Conservation (phyloP, 352 stramenopile genomes). For the Pelagophyceae sp. region DNA sequence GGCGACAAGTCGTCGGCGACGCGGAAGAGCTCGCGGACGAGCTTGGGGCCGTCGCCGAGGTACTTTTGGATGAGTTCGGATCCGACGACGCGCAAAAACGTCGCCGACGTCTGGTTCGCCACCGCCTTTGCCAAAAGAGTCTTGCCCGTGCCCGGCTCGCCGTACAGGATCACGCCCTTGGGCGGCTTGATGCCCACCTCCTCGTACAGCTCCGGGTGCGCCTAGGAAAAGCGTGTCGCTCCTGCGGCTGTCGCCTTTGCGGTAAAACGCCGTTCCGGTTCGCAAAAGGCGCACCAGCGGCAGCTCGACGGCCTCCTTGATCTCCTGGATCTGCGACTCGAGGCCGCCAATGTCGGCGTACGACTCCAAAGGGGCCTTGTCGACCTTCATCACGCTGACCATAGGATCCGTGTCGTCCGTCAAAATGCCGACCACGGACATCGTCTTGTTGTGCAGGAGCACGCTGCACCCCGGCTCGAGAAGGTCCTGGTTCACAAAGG, state of each 20-base stretch:
- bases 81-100: constrained; percentile 96
- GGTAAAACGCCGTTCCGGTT: no score
- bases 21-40: constrained; percentile 98
- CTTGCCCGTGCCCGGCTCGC: constrained; percentile 97
- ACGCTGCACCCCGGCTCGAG: constrained; percentile 96
- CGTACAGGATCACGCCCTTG: constrained; percentile 99
- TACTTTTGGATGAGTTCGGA: constrained; percentile 99
- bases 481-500: constrained; percentile 99
- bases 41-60: constrained; percentile 96
- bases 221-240: no score
- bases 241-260: constrained; percentile 74
- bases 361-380: constrained; percentile 96
- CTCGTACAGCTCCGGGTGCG: constrained; percentile 98
- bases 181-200: constrained; percentile 95
- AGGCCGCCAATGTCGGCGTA: constrained; percentile 99
- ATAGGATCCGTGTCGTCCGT: constrained; percentile 97
- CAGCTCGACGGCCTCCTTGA: constrained; percentile 66
- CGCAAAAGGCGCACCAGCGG: no score
- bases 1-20: constrained; percentile 95
- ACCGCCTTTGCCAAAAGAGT: constrained; percentile 99
- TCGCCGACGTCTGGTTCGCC: constrained; percentile 98
- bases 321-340: constrained; percentile 89
- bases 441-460: constrained; percentile 98
- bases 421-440: constrained; percentile 97
- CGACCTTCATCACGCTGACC: constrained; percentile 99